A percentile compares a stretch with the other conserved stretches of the same genome.
Evolutionary conservation across 768 basidiomycete species (phyloP).

Genomic region (Podaxis sp.): DNA sequence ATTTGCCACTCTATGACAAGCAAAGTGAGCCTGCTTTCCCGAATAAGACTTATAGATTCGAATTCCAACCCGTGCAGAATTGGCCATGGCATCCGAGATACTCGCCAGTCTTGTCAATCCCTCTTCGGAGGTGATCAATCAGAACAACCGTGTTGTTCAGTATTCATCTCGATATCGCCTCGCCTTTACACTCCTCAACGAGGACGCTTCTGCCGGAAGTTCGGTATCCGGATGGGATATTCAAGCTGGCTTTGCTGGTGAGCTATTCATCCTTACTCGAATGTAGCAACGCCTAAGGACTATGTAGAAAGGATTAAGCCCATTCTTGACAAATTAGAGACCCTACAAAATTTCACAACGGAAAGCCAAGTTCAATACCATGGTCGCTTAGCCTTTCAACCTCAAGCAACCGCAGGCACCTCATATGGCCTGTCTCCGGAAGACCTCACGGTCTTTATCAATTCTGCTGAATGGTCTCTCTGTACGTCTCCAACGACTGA

Average conservation of each 20-base stretch:
- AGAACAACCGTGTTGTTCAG: conserved; percentile 46
- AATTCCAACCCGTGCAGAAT: conserved; percentile 32
- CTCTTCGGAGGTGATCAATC: neutral
- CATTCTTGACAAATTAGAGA: conserved; percentile 50
- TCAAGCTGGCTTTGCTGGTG: conserved; percentile 55
- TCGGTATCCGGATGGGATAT: conserved; percentile 72
- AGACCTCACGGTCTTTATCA: conserved; percentile 89
- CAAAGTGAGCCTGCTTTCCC: neutral
- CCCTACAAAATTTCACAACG: conserved; percentile 85
- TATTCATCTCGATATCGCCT: conserved; percentile 82
- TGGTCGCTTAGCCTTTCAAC: conserved; percentile 82
- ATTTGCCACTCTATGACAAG: conserved; percentile 1
- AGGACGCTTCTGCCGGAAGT: conserved; percentile 70
- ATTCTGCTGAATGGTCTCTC: conserved; percentile 93
- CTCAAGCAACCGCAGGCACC: conserved; percentile 34
- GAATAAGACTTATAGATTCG: conserved; percentile 22
- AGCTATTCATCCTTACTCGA: conserved; percentile 21
- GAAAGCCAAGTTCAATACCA: conserved; percentile 95
- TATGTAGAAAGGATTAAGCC: conserved; percentile 57
- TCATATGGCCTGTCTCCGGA: conserved; percentile 67
- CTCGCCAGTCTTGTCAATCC: conserved; percentile 6
- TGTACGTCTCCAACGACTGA: conserved; percentile 41
- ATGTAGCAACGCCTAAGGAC: neutral
- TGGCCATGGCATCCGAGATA: neutral
- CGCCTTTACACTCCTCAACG: conserved; percentile 90